phyloP scores from a whole-genome alignment of 177 flowering plant species.

The Telopea speciosissima region DNA sequence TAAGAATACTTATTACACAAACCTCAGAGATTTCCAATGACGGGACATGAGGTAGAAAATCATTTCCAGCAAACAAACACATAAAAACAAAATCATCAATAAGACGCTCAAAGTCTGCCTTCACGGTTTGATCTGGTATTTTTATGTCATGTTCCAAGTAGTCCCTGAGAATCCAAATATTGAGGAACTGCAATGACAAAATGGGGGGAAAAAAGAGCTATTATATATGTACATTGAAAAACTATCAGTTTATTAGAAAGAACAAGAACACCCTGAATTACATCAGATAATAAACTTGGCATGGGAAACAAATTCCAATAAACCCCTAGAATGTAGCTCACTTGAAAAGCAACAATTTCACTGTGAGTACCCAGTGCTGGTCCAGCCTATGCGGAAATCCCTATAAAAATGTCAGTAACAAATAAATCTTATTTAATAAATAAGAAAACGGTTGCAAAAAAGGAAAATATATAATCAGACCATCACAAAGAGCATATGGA shows the following conservation, averaged over 20 bases:
- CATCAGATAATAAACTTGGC: background rate
- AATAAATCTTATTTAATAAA: too few species aligned
- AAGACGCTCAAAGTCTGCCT: slow-evolving; percentile 42
- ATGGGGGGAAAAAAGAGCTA: background rate
- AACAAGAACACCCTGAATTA: background rate
- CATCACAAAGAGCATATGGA: background rate
- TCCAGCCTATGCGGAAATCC: too few species aligned
- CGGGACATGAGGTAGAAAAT: slow-evolving; percentile 75
- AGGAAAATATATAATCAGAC: background rate
- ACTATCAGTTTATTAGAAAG: background rate
- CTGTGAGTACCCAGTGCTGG: too few species aligned
- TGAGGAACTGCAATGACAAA: slow-evolving; percentile 45
- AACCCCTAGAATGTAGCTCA: too few species aligned
- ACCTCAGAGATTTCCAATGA: slow-evolving; percentile 63
- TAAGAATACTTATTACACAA: background rate
- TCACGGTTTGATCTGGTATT: slow-evolving; percentile 25
- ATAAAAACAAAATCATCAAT: slow-evolving; percentile 71
- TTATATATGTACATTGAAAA: background rate
- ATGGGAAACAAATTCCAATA: too few species aligned
- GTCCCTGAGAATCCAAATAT: slow-evolving; percentile 57
- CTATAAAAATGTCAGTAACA: too few species aligned
- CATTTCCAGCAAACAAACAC: slow-evolving; percentile 68
- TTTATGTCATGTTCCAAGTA: slow-evolving; percentile 47
- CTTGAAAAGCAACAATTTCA: too few species aligned
- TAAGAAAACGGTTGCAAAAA: too few species aligned